Base-by-base conservation (phyloP, 2,329 filamentous ascomycete species). In the Grosmannia clavigera region DNA sequence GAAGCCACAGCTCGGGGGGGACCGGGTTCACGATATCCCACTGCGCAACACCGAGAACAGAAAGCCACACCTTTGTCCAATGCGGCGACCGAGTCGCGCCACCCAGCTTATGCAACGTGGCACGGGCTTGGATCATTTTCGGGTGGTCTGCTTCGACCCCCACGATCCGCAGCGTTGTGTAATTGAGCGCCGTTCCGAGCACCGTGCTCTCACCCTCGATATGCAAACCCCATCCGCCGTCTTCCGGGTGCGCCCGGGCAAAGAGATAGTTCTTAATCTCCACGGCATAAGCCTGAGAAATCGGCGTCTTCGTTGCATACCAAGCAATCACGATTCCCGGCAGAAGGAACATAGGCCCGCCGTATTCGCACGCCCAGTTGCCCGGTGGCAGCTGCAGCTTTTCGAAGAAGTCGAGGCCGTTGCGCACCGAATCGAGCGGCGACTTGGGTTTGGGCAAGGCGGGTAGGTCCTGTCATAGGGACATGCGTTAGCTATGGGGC, bases 1-100 rank as follows among this genome's bases (percentile, higher is more conserved):
- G 75, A 50, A 96, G 78, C 94, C 94, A 99, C 53, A 97, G 72
- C 75, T 99, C 94, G 0, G 94, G 89, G 1, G 94, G 94, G 2
- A 94, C 85, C 0, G 94, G 94, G 67, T 97, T 99, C 66, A 97
- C 92, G 61, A 94, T 85, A 60, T 95, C 90, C 91, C 92, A 99
- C 33, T 86, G 77, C 69, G 85, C 85, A 4, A 97, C 81, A 19
- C 91, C 91, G 62, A 99, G 74, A 3, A 95, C 80, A 48, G 87
- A 87, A 55, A 99, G 80, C 91, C 92, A 96, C 72, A 95, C 95
- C 70, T 99, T 99, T n/a, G 84, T 84, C 94, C 94, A 99, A 70
- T 97, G 94, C 27, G 94, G 95, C 1, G 83, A 84, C 67, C 90
- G 85, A 16, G 88, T 77, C 1, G 90, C 90, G 33, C 94, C 92